Evolutionary conservation across 2,329 filamentous ascomycete species (phyloP).

Genomic region (Rachicladosporium sp.): DNA sequence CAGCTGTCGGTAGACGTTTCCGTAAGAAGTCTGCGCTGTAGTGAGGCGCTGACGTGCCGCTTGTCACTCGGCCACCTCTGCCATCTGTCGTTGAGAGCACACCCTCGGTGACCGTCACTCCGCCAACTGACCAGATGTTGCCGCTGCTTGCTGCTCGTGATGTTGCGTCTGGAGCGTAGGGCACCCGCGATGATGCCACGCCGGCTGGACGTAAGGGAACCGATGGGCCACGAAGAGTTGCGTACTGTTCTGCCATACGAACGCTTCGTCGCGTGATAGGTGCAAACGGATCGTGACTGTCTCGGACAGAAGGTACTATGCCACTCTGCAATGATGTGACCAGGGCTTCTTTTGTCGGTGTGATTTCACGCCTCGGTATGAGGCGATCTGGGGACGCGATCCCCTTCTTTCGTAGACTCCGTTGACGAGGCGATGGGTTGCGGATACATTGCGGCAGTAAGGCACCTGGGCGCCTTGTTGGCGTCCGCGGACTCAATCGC

Average conservation of each 20-base stretch:
- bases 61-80: slow-evolving; percentile 51
- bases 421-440: no score
- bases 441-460: no score
- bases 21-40: slow-evolving; percentile 46
- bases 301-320: slow-evolving; percentile 7
- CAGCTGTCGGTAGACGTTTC: slow-evolving; percentile 15
- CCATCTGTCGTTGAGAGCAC: slow-evolving; percentile 42
- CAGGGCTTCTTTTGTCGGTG: slow-evolving; percentile 17
- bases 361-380: slow-evolving; percentile 1
- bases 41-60: slow-evolving; percentile 58
- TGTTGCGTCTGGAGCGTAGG: slow-evolving; percentile 2
- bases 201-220: slow-evolving; percentile 2
- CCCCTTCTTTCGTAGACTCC: no score
- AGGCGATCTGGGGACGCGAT: no score
- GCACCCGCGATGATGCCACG: slow-evolving; percentile 1
- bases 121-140: slow-evolving; percentile 66
- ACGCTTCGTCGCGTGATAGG: slow-evolving; percentile 8
- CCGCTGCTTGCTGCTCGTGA: slow-evolving; percentile 44
- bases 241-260: slow-evolving; percentile 13
- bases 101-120: slow-evolving; percentile 33
- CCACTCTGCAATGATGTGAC: slow-evolving; percentile 17
- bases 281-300: slow-evolving; percentile 16
- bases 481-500: no score
- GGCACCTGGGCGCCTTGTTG: no score
- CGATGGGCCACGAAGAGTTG: slow-evolving; percentile 10